Evolutionary conservation across 768 basidiomycete genomes (phyloP), one percentile per base, ranked within the genome.

Genomic region (Austroboletus eburneus): DNA sequence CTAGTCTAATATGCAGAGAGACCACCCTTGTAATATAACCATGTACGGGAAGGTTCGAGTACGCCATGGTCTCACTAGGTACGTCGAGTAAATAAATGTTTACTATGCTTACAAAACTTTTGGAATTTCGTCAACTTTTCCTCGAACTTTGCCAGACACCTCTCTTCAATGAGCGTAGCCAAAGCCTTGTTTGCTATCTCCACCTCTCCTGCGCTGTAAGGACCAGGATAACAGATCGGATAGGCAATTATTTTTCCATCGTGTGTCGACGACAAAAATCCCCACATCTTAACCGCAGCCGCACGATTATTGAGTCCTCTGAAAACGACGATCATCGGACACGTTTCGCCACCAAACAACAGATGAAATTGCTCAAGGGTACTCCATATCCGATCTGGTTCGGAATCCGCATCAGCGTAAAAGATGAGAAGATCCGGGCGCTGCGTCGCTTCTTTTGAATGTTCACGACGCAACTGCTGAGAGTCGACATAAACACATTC

Each of bases 381-480:
- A 1, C 37, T 29, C 60, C 57, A 57, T n/a, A 29, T 52, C 12
- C 20, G 27, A 9, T 49, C 52, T 6, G 25, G 33, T 16, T 41
- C 48, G 9, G 45, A 46, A 25, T 51, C 35, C n/a, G 43, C 49
- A 38, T 50, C 39, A 12, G 55, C 49, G 35, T 44, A 55, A 41
- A 63, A 60, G 41, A 62, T 42, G 14, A 62, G 49, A 24, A 62
- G 61, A 41, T 62, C 57, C 4, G 55, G 45, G 7, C 46, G 54
- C 22, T 32, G 46, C 22, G 23, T 39, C n/a, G 32, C 45, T 39
- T 51, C 44, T 22, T 36, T 45, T 3, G 46, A 17, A 9, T 46
- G 34, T 14, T 48, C 45, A n/a, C 21, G 29, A 23, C 42, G 27
- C 3, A 45, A 13, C 16, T 44, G 46, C 14, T 14, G 43, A 18